Base-by-base conservation (phyloP, 352 stramenopile species). In the Achlya hypogyna region DNA sequence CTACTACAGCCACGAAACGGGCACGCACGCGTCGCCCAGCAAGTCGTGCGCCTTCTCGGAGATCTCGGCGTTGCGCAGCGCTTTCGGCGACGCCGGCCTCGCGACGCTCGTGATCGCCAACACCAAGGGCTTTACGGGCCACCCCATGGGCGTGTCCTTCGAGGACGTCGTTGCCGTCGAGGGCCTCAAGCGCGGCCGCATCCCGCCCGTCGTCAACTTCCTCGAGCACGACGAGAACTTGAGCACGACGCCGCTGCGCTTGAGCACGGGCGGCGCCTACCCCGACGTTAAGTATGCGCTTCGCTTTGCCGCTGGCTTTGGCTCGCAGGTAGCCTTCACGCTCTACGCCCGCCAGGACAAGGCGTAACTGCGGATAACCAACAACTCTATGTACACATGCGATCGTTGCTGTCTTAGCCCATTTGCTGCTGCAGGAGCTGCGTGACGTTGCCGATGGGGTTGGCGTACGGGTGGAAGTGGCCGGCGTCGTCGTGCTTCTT, bases 1-100 rank as follows among this genome's bases (percentile, higher is more conserved):
- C 23, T 99, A 98, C 75, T 98, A 98, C 77, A 98, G 89, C 53
- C 96, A 99, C 72, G 96, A 99, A 74, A 98, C 96, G 23, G 94
- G 89, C 65, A 99, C 95, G 27, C 97, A 99, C 78, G 91, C 95
- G 22, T 97, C 93, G 3, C 77, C 86, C 31, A 93, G 77, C 45
- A 82, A 81, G 10, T 97, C 89, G 62, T 99, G 96, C 78, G 87
- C 95, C n/a, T 95, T 88, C 65, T 97, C 98, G 63, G 96, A 99
- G 79, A 75, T 91, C 27, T 77, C 70, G 1, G 77, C 79, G 38
- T 68, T 91, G 27, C 70, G 91, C 74, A 56, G 71, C 79, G 74
- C 86, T 73, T 74, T 88, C 67, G 75, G 95, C 54, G 69, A 86
- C 0, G 74, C 86, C n/a, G 71, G 93, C 66, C 67, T 95, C 4